Conservation (phyloP, 1,284 basidiomycete species). For the Pyrrhoderma lamaoense region DNA sequence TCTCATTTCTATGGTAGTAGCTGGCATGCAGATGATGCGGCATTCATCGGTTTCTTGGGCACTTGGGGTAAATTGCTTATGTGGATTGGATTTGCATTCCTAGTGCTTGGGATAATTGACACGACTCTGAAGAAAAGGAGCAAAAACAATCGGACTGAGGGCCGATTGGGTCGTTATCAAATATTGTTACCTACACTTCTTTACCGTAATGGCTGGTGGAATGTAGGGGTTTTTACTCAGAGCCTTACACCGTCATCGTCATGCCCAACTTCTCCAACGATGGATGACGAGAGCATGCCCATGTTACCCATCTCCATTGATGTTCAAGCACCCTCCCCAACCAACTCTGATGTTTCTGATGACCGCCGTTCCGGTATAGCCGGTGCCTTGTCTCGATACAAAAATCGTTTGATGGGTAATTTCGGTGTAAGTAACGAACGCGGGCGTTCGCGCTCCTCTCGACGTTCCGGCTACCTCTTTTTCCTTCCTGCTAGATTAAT, state of each 20-base stretch:
- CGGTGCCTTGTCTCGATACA: conserved; percentile 47
- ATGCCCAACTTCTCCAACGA: conserved; percentile 32
- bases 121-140: conserved; percentile 42
- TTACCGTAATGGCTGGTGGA: conserved; percentile 61
- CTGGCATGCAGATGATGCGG: conserved; percentile 94
- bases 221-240: conserved; percentile 53
- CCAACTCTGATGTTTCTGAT: conserved; percentile 40
- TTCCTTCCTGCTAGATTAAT: conserved; percentile 78
- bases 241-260: conserved; percentile 39
- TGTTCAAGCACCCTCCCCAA: conserved; percentile 48
- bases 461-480: conserved; percentile 44
- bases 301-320: conserved; percentile 59
- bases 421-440: conserved; percentile 31
- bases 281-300: conserved; percentile 47
- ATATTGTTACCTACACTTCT: conserved; percentile 66
- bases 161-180: conserved; percentile 63
- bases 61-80: conserved; percentile 81
- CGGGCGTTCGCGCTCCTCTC: conserved; percentile 40
- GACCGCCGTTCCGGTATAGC: conserved; percentile 27
- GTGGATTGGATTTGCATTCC: conserved; percentile 69
- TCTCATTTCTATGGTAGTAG: conserved; percentile 94
- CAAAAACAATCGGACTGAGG: conserved; percentile 39
- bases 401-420: conserved; percentile 44
- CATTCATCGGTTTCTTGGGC: conserved; percentile 85
- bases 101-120: conserved; percentile 61